These are phyloP conservation scores for Eragrostis nindensis DNA, from an alignment of 176 grass and related monocot genomes.

Conservation along the genomic window DNA sequence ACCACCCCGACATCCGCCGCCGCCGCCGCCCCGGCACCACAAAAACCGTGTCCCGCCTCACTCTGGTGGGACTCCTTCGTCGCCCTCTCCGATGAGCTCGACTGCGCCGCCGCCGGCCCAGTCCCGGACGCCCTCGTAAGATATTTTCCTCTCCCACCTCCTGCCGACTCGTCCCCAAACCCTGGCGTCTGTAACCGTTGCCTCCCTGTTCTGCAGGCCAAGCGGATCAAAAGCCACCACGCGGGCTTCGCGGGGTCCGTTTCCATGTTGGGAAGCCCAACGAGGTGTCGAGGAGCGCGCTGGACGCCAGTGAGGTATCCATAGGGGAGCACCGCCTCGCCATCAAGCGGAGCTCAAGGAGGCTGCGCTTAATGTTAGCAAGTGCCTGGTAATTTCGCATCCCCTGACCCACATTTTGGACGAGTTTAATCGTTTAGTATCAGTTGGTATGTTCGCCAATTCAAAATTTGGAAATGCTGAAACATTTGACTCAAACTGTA, in stretches of 20 bases:
- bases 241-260: slow-evolving; percentile 68
- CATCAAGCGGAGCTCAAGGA: slow-evolving; percentile 68
- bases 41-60: slow-evolving; percentile 52
- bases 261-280: slow-evolving; percentile 66
- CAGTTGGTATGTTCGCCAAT: neutral
- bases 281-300: slow-evolving; percentile 56
- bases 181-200: neutral
- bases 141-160: neutral
- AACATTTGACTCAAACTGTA: neutral
- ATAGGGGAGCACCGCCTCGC: slow-evolving; percentile 55
- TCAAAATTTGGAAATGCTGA: neutral
- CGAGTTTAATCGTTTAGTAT: neutral
- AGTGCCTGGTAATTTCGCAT: slow-evolving; percentile 65
- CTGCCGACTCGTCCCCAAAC: neutral
- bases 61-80: slow-evolving; percentile 94
- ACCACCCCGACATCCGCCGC: neutral
- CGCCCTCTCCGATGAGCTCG: slow-evolving; percentile 78
- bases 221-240: slow-evolving; percentile 68
- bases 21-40: neutral
- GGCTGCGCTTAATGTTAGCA: slow-evolving; percentile 62
- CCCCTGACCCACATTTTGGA: slow-evolving; percentile 5
- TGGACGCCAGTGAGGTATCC: slow-evolving; percentile 55
- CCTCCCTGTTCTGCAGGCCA: slow-evolving; percentile 48
- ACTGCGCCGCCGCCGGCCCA: slow-evolving; percentile 50
- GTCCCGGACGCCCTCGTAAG: slow-evolving; percentile 66